These are phyloP conservation scores for Curvularia eragrostidis DNA, from an alignment of 2,329 filamentous ascomycete genomes.

Conservation along the genomic window DNA sequence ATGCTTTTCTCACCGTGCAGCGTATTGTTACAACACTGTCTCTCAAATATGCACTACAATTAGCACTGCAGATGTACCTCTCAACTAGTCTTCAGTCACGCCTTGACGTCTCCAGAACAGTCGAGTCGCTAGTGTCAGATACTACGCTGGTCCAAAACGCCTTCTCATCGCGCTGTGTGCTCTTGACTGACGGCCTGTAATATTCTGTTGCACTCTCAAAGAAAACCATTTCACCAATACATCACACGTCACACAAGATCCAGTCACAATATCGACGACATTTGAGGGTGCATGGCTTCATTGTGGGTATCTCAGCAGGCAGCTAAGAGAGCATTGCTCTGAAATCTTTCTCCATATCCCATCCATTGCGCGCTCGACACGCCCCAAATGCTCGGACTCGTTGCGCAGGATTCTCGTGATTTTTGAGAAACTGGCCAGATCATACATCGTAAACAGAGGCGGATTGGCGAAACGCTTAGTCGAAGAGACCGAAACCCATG, in stretches of 20 bases:
- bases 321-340: conserved; percentile 27
- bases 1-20: background rate
- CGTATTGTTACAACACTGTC: too few relatives aligned
- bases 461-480: conserved; percentile 54
- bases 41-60: background rate
- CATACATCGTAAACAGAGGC: conserved; percentile 37
- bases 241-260: background rate
- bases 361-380: conserved; percentile 46
- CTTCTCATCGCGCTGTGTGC: background rate
- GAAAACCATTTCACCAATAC: background rate
- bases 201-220: background rate
- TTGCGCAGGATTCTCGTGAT: conserved; percentile 44
- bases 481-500: conserved; percentile 78
- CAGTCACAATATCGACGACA: background rate
- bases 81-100: background rate
- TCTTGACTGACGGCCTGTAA: too few relatives aligned
- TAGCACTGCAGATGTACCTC: background rate
- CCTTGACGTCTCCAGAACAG: background rate
- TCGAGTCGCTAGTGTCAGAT: background rate
- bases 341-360: conserved; percentile 29
- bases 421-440: conserved; percentile 37
- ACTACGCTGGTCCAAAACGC: background rate
- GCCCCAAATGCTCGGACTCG: conserved; percentile 43
- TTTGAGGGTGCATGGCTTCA: conserved; percentile 47
- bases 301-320: conserved; percentile 44